Conservation (phyloP, 164 flowering plant species). For the Pachysandra terminalis region DNA sequence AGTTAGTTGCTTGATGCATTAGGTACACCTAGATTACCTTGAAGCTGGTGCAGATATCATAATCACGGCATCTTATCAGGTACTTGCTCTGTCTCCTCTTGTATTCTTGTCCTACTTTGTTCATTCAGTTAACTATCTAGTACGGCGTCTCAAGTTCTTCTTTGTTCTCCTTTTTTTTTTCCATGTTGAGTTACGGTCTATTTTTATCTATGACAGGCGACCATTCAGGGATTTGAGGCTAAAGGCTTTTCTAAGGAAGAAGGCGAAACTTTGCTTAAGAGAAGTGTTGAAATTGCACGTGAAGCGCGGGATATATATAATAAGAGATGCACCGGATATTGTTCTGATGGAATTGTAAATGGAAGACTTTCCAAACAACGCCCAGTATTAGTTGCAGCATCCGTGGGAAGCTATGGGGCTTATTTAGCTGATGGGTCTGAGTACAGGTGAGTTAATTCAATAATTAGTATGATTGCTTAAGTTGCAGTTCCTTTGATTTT, state of each 20-base stretch:
- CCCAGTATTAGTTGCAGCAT: constrained; percentile 57
- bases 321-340: constrained; percentile 18
- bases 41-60: constrained; percentile 74
- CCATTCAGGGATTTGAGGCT: constrained; percentile 53
- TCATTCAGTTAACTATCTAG: no score
- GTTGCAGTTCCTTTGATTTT: neutral
- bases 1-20: constrained; percentile 7
- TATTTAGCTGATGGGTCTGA: constrained; percentile 73
- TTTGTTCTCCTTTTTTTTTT: neutral
- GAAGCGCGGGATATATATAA: constrained; percentile 51
- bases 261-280: constrained; percentile 47
- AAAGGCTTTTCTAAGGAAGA: constrained; percentile 49
- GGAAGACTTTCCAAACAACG: constrained; percentile 28
- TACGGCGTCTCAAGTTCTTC: no score
- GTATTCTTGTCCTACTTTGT: neutral
- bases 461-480: neutral
- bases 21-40: constrained; percentile 76
- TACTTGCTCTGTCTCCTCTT: constrained; percentile 6
- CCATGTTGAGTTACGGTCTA: neutral
- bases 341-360: constrained; percentile 17
- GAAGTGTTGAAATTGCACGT: constrained; percentile 52
- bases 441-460: constrained; percentile 36
- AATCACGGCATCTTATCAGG: constrained; percentile 77
- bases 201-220: constrained; percentile 37
- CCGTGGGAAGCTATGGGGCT: constrained; percentile 72